Base-by-base conservation (phyloP, 306 rosid species). In the Fagus sylvatica region DNA sequence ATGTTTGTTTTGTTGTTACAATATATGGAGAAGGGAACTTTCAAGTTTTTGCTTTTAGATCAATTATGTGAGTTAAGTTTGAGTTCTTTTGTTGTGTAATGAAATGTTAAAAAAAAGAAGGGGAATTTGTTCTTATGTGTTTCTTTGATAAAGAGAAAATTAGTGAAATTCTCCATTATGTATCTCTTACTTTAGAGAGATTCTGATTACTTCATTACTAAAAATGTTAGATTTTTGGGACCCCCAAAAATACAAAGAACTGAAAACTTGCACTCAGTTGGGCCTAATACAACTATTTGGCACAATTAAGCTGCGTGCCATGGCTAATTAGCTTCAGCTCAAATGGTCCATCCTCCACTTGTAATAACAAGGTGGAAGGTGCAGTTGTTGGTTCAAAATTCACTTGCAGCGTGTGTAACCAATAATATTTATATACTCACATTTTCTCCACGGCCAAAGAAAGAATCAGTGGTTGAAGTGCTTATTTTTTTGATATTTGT, bases 401-500 rank as follows among this genome's bases (percentile, higher is more conserved):
- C 51, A 46, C 11, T 46, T 12, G 51, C 3, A 46, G 15, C 15
- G 11, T 46, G 15, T 46, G 51, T 4, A 46, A 46, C 51, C 11
- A 46, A 8, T 8, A 8, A 46, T 43, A 43, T 43, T 7, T 41
- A 41, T 41, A 42, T 42, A 42, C n/a, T n/a, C 71, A 3, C 71
- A 1, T 36, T 37, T 65, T 65, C 12, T 17, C 43, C 48, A 65
- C 5, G 40, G n/a, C 30, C 71, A 16, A 1, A 6, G 12, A n/a
- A 65, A 65, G 11, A 4, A 65, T 17, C 15, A 39, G 71, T 15
- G 48, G 9, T 37, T 17, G 28, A 37, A 65, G 32, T 37, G 46
- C 9, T 19, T n/a, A 28, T 22, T 7, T 73, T 19, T 16, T 75
- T 37, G 16, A 72, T 84, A 76, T 61, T 79, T 65, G 71, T 61